These are phyloP conservation scores for Tetragonia tetragonoides DNA, from an alignment of 148 eudicot genomes.

Conservation along the genomic window DNA sequence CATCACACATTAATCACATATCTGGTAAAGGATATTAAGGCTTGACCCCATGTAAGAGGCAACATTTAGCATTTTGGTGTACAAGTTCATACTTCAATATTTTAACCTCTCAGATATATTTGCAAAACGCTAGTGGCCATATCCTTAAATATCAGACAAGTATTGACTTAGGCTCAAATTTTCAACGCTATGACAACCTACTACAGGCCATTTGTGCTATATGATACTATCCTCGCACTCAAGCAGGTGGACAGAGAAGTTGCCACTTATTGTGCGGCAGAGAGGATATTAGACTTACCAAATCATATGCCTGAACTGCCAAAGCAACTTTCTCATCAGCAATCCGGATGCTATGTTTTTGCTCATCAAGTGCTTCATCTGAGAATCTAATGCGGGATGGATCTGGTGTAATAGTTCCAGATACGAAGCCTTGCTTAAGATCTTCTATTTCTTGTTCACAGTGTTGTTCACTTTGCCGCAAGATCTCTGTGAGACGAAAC, in stretches of 20 bases:
- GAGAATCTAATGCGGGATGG: conserved; percentile 64
- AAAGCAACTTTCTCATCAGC: conserved; percentile 98
- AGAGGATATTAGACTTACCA: conserved; percentile 45
- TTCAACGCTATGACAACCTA: neutral
- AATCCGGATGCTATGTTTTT: conserved; percentile 89
- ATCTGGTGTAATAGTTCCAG: conserved; percentile 59
- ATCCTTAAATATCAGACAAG: neutral
- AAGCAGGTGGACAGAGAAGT: neutral
- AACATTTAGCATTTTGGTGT: neutral
- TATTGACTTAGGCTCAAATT: neutral
- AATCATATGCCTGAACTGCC: conserved; percentile 87
- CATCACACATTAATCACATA: neutral
- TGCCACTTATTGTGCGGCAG: neutral
- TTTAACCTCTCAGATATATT: neutral
- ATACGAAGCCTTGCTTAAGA: conserved; percentile 50
- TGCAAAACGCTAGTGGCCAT: neutral
- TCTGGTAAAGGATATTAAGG: neutral
- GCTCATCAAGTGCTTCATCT: conserved; percentile 93
- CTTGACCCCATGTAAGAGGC: neutral
- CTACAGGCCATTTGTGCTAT: neutral
- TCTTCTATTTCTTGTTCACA: conserved; percentile 81
- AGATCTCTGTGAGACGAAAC: conserved; percentile 41
- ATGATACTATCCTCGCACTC: neutral
- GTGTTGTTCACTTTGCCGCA: conserved; percentile 78
- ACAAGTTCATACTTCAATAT: neutral